Base-by-base conservation (phyloP, 2,329 filamentous ascomycete genomes). In the Leptodontidium sp. region DNA sequence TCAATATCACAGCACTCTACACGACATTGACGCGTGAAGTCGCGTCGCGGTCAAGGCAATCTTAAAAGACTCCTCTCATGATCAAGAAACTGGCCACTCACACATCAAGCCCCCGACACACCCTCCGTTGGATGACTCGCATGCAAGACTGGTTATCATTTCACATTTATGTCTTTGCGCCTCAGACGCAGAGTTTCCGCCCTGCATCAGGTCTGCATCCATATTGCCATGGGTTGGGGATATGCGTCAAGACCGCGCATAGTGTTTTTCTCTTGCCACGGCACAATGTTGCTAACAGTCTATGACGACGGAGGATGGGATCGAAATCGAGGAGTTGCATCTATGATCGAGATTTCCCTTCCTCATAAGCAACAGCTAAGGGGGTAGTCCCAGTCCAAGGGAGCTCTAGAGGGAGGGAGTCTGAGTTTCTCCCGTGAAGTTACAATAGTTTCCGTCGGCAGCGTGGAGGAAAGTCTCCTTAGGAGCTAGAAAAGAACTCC, bases 221-320 rank as follows among this genome's bases (percentile, higher is more conserved):
- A 43, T 52, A 17, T 43, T 8, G 14, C 15, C 32, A 35, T 40
- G 65, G 43, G 49, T 8, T 40, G 47, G 12, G 50, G 52, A 57
- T 57, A 32, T 43, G 66, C 66, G 66, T 63, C 58, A 47, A 49
- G 35, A 45, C 40, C 63, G 63, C 59, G 67, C 66, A 66, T 58
- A 68, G 58, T 66, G 63, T 52, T 64, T 61, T 61, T 40, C 47
- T 64, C 26, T 17, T 26, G 35, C 55, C 17, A 58, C 40, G 55
- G 55, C 32, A 40, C 21, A 58, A 24, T 58, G 32, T 58, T 21
- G 32, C 17, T 24, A 58, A 43, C 21, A 45, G 38, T 43, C 57
- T 26, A 49, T 62, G 59, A 62, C 59, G 59, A 38, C 15, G 57
- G 24, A 43, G 35, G 57, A 45, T 59, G 57, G 38, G 21, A 17